These are phyloP conservation scores for Paramecium primaurelia DNA, from an alignment of 73 alveolate genomes.

Conservation along the genomic window DNA sequence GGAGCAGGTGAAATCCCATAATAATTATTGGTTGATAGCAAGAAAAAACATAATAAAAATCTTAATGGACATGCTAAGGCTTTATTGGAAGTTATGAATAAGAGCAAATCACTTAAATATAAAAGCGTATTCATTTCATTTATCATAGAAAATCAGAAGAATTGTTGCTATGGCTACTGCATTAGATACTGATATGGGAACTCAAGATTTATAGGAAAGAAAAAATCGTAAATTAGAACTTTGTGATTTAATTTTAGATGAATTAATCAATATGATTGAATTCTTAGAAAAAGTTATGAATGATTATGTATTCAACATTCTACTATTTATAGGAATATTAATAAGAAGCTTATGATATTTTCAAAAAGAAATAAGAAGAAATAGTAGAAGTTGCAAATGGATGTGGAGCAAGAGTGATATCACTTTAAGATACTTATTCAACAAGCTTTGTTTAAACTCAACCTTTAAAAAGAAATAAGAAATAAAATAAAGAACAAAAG, in stretches of 20 bases:
- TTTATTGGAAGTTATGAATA: background rate
- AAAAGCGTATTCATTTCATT: background rate
- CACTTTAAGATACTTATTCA: background rate
- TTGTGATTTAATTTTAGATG: background rate
- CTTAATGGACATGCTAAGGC: background rate
- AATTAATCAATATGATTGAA: slow-evolving; percentile 11
- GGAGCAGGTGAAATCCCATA: slow-evolving; percentile 42
- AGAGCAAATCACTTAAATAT: background rate
- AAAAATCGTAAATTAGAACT: background rate
- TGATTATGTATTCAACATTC: background rate
- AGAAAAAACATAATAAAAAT: background rate
- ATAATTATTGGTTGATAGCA: background rate
- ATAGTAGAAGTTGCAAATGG: background rate
- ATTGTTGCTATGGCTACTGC: slow-evolving; percentile 13
- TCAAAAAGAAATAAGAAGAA: background rate
- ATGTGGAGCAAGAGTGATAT: slow-evolving; percentile 21
- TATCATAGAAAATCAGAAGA: background rate
- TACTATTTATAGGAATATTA: background rate
- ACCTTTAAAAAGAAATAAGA: background rate
- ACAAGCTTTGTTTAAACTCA: background rate
- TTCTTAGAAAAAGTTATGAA: slow-evolving; percentile 15
- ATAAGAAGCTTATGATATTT: background rate
- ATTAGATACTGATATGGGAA: slow-evolving; percentile 22
- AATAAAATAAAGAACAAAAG: background rate
- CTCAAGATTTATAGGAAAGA: background rate